phyloP scores from a whole-genome alignment of 306 rosid genomes.

The Arachis stenosperma region DNA sequence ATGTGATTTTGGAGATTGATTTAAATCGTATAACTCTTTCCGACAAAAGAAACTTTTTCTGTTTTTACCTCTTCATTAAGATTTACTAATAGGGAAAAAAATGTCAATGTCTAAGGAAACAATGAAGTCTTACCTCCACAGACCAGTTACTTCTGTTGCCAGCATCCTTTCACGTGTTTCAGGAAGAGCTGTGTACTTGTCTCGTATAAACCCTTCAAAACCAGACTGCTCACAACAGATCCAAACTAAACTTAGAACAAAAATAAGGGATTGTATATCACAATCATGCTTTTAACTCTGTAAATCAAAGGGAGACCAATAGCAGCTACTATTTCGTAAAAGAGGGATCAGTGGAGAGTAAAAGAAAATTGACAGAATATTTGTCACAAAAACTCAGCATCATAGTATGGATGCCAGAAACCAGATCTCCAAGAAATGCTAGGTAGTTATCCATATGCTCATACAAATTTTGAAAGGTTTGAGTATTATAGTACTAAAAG shows the following conservation, averaged over 20 bases:
- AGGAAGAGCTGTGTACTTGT: slow-evolving; percentile 87
- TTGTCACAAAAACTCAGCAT: neutral
- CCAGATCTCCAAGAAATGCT: neutral
- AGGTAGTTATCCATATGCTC: slow-evolving; percentile 7
- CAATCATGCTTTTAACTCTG: neutral
- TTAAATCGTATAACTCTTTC: slow-evolving; percentile 2
- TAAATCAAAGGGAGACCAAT: slow-evolving; percentile 1
- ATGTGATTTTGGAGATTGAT: slow-evolving; percentile 7
- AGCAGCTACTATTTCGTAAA: neutral
- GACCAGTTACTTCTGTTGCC: slow-evolving; percentile 86
- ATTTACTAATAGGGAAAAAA: neutral
- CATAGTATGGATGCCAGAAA: neutral
- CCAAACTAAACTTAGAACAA: slow-evolving; percentile 20
- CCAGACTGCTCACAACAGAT: slow-evolving; percentile 75
- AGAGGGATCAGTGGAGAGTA: neutral
- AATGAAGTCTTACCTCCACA: slow-evolving; percentile 66
- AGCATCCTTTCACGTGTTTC: slow-evolving; percentile 88
- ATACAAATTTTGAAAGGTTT: neutral
- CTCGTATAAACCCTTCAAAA: slow-evolving; percentile 82
- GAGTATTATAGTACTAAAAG: neutral
- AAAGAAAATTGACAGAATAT: neutral
- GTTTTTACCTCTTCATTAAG: neutral
- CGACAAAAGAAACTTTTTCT: slow-evolving; percentile 1
- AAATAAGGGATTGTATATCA: slow-evolving; percentile 2
- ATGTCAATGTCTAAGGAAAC: neutral